Percentiles rank a stretch among this genome's conserved stretches.
These are phyloP conservation scores for Lodderomyces theae DNA, from an alignment of 1,139 yeast genomes.

Conservation along the genomic window DNA sequence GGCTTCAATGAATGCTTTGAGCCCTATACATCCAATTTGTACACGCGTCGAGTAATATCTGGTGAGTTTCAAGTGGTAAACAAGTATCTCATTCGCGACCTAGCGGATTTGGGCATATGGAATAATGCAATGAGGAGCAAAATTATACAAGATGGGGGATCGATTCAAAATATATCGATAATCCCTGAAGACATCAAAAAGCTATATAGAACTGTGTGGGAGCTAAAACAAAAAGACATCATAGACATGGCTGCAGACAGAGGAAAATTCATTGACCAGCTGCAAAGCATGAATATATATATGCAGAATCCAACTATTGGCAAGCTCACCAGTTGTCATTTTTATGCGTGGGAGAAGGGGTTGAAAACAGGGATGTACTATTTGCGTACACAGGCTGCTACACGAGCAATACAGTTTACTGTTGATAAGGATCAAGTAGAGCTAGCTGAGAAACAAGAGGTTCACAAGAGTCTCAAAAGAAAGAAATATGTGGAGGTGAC, in stretches of 20 bases:
- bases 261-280: conserved; percentile 90
- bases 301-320: conserved; percentile 87
- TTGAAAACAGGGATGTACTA: conserved; percentile 98
- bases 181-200: conserved; percentile 77
- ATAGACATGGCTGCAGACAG: conserved; percentile 97
- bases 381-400: conserved; percentile 91
- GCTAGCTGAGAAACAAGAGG: conserved; percentile 19
- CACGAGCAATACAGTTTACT: conserved; percentile 91
- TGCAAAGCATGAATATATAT: conserved; percentile 87
- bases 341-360: conserved; percentile 96
- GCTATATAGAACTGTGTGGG: conserved; percentile 95
- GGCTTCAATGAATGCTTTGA: conserved; percentile 92
- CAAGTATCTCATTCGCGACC: conserved; percentile 75
- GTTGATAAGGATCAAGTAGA: conserved; percentile 46
- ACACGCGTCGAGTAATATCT: conserved; percentile 80
- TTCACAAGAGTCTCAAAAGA: conserved; percentile 17
- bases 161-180: conserved; percentile 72
- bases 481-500: conserved; percentile 19
- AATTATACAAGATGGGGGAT: conserved; percentile 78
- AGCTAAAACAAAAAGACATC: conserved; percentile 80
- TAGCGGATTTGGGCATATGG: conserved; percentile 85
- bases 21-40: conserved; percentile 85
- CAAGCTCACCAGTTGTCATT: conserved; percentile 94
- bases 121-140: conserved; percentile 75
- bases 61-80: conserved; percentile 90